These are phyloP conservation scores for Calonectria multiphialidica DNA, from an alignment of 2,329 filamentous ascomycete species.

Conservation along the genomic window DNA sequence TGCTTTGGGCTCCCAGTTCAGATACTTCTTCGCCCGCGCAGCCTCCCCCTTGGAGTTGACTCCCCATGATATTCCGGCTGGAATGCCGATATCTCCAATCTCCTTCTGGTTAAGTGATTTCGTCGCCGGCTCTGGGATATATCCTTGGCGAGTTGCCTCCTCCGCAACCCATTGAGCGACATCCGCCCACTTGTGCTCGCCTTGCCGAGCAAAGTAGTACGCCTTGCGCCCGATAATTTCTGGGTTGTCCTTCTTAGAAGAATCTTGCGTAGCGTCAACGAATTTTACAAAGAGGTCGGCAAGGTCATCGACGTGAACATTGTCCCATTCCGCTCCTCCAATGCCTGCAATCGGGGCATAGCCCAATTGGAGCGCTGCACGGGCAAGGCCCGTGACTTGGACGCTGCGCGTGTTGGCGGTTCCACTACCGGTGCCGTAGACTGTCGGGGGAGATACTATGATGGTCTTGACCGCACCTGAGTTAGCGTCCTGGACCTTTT, in stretches of 20 bases:
- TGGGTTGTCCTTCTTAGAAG: constrained; percentile 63
- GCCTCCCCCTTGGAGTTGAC: constrained; percentile 59
- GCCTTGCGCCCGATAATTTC: constrained; percentile 73
- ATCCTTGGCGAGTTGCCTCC: constrained; percentile 56
- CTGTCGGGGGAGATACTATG: constrained; percentile 62
- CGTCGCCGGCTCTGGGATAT: constrained; percentile 40
- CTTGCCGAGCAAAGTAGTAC: constrained; percentile 77
- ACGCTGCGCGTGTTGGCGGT: constrained; percentile 62
- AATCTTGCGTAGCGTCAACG: constrained; percentile 65
- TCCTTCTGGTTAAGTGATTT: constrained; percentile 46
- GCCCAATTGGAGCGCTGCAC: constrained; percentile 55
- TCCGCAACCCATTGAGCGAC: constrained; percentile 67
- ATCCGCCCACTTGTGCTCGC: constrained; percentile 73
- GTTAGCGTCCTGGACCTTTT: constrained; percentile 66
- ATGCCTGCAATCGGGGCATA: constrained; percentile 57
- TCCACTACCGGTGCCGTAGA: constrained; percentile 65
- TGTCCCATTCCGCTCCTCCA: constrained; percentile 63
- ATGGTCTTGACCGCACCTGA: constrained; percentile 54
- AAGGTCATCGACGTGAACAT: constrained; percentile 65
- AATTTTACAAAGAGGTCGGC: constrained; percentile 57
- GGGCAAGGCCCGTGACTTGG: constrained; percentile 60
- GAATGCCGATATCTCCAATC: constrained; percentile 41
- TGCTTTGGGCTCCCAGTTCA: constrained; percentile 58
- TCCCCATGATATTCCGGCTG: constrained; percentile 48
- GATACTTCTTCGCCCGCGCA: constrained; percentile 57